phyloP scores from a whole-genome alignment of 1,139 yeast genomes.

The Zygotorulaspora mrakii region DNA sequence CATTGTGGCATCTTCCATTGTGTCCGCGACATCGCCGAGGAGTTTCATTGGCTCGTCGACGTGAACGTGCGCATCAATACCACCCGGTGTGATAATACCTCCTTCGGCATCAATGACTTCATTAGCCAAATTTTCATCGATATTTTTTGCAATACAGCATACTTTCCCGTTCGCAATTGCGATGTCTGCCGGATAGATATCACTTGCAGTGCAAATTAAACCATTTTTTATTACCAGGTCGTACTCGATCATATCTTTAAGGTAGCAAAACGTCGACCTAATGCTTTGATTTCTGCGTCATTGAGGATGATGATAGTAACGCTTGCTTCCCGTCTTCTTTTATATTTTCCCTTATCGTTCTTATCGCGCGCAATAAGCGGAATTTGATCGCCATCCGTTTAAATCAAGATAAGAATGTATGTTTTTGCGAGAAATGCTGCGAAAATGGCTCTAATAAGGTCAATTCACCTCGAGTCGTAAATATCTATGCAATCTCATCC shows the following conservation, averaged over 20 bases:
- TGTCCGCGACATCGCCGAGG: slow-evolving; percentile 46
- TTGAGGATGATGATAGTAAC: too few species aligned
- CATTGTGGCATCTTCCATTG: slow-evolving; percentile 56
- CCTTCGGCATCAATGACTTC: slow-evolving; percentile 45
- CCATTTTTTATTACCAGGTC: slow-evolving; percentile 16
- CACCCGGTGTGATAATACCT: slow-evolving; percentile 46
- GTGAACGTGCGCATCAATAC: slow-evolving; percentile 53
- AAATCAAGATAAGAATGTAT: slow-evolving; percentile 1
- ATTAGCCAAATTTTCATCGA: slow-evolving; percentile 34
- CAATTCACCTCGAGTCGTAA: too few species aligned
- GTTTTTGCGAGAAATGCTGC: too few species aligned
- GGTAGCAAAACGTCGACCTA: too few species aligned
- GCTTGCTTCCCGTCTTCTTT: too few species aligned
- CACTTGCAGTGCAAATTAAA: slow-evolving; percentile 21
- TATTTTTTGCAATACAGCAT: slow-evolving; percentile 37
- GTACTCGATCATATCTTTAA: slow-evolving; percentile 5
- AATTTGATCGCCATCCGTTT: slow-evolving; percentile 3
- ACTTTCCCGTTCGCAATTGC: slow-evolving; percentile 43
- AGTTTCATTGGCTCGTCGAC: slow-evolving; percentile 46
- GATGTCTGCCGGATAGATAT: slow-evolving; percentile 29
- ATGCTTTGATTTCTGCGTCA: too few species aligned
- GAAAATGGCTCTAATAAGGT: too few species aligned
- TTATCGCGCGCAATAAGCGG: neutral
- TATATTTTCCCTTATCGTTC: too few species aligned
- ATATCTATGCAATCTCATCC: too few species aligned